Evolutionary conservation across 2,329 filamentous ascomycete genomes (phyloP).

Genomic region (Colletotrichum falcatum): DNA sequence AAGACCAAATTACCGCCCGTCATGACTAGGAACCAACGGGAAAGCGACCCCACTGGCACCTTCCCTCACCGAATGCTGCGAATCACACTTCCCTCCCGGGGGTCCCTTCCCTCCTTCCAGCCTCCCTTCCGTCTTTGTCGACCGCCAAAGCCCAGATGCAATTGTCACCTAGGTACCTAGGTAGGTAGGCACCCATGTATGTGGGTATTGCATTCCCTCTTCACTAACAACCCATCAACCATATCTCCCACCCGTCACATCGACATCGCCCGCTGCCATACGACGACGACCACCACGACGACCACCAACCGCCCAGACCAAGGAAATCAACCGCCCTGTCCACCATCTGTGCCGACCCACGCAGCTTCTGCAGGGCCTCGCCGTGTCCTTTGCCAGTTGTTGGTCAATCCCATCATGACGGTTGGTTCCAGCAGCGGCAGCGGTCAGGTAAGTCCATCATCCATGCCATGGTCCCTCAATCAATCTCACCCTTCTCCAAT

Average conservation of each 20-base stretch:
- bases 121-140: constrained; percentile 14
- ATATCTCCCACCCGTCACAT: constrained; percentile 30
- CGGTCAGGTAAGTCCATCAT: neutral
- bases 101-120: neutral
- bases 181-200: too few species aligned
- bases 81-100: constrained; percentile 28
- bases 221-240: constrained; percentile 20
- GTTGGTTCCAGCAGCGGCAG: constrained; percentile 17
- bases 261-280: constrained; percentile 26
- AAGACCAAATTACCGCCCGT: constrained; percentile 45
- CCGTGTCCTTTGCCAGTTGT: constrained; percentile 17
- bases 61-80: constrained; percentile 13
- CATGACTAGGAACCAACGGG: constrained; percentile 29
- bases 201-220: neutral
- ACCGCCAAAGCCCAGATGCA: neutral
- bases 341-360: constrained; percentile 22
- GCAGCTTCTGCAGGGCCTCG: constrained; percentile 28
- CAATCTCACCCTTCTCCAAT: constrained; percentile 22
- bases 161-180: too few species aligned
- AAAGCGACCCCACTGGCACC: constrained; percentile 29
- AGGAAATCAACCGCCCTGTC: constrained; percentile 23
- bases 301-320: constrained; percentile 4
- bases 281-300: too few species aligned
- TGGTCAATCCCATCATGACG: constrained; percentile 31
- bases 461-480: neutral